Conservation (phyloP, 1,139 yeast genomes). For the Lodderomyces parapsilosis region DNA sequence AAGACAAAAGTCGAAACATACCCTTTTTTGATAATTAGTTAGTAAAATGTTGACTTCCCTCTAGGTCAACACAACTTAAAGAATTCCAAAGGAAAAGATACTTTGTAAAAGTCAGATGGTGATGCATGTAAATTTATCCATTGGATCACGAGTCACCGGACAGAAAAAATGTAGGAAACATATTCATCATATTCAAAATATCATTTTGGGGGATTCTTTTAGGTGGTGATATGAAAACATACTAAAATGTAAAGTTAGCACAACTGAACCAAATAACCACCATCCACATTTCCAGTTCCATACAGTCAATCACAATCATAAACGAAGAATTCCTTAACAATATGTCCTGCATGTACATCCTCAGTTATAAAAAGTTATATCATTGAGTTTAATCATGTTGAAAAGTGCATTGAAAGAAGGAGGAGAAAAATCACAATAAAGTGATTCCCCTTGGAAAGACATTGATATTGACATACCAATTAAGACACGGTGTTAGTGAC, state of each 20-base stretch:
- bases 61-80: neutral
- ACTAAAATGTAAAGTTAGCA: constrained; percentile 2
- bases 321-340: constrained; percentile 63
- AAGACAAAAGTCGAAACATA: neutral
- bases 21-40: constrained; percentile 5
- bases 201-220: no score
- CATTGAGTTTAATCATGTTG: constrained; percentile 14
- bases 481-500: neutral
- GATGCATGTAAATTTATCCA: constrained; percentile 76
- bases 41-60: constrained; percentile 8
- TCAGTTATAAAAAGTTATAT: constrained; percentile 24
- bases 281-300: neutral
- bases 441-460: neutral
- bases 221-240: no score
- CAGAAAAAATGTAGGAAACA: constrained; percentile 38
- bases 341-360: constrained; percentile 70
- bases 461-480: neutral
- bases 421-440: no score
- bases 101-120: constrained; percentile 66
- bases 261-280: neutral
- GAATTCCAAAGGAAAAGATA: neutral
- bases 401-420: neutral
- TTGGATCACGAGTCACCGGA: constrained; percentile 65
- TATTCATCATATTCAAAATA: constrained; percentile 14
- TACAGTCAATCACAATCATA: constrained; percentile 35